Conservation (phyloP, 805 yeast genomes). For the Sugiyamaella lignohabitans region DNA sequence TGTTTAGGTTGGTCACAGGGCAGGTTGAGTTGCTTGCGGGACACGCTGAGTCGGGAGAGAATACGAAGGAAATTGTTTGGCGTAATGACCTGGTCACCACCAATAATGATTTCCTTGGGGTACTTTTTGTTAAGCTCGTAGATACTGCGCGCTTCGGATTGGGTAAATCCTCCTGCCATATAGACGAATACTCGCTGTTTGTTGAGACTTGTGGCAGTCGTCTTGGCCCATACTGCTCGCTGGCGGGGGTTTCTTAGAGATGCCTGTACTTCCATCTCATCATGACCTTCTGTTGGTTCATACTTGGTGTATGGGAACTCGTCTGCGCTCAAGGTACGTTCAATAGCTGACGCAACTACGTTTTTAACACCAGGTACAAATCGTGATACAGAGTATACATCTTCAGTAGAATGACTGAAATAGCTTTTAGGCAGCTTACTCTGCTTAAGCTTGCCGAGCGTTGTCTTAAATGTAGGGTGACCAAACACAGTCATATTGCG, state of each 20-base stretch:
- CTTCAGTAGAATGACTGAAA: constrained; percentile 23
- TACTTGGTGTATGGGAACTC: constrained; percentile 71
- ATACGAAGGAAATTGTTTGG: constrained; percentile 31
- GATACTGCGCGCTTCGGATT: constrained; percentile 69
- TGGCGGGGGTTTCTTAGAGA: constrained; percentile 66
- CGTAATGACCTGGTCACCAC: constrained; percentile 65
- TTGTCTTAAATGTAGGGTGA: constrained; percentile 44
- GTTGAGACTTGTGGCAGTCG: constrained; percentile 33
- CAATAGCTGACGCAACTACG: constrained; percentile 47
- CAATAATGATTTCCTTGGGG: constrained; percentile 65
- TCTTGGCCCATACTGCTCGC: constrained; percentile 70
- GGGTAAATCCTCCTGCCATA: constrained; percentile 85
- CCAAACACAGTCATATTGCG: constrained; percentile 55
- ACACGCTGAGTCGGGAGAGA: constrained; percentile 24
- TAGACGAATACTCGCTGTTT: constrained; percentile 72
- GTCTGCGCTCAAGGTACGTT: constrained; percentile 45
- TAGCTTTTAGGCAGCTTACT: constrained; percentile 1
- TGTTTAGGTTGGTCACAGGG: constrained; percentile 27
- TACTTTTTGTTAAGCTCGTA: constrained; percentile 58
- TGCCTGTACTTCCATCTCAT: constrained; percentile 36
- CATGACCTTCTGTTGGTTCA: constrained; percentile 43
- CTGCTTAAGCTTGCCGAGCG: constrained; percentile 25
- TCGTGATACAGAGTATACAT: constrained; percentile 40
- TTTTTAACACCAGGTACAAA: constrained; percentile 63
- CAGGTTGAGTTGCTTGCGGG: constrained; percentile 28